Evolutionary conservation across 345 rosid genomes (phyloP), one percentile per base, ranked within the genome.

Genomic region (Theobroma cacao): DNA sequence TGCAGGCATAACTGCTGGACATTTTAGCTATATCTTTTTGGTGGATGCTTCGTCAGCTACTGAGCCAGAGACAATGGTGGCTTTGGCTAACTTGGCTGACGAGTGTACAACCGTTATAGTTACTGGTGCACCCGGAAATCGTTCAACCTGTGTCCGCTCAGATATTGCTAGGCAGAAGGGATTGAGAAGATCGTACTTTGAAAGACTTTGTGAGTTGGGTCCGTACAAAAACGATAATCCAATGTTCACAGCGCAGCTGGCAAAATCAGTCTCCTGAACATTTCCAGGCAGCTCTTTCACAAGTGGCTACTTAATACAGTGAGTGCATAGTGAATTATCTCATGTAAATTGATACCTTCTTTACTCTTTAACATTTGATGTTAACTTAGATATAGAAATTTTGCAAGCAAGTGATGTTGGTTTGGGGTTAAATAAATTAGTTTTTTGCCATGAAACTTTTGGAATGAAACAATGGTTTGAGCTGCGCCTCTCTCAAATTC

Each of bases 41-140:
- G 72, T 84, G 50, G 87, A 84, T 59, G 84, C 87, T 20, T 84
- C 87, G 0, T 76, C 74, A 3, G 83, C 81, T 10, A 82, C 79
- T 17, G 89, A 86, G 43, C 89, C 89, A 2, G 85, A 84, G 79
- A 77, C 77, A 28, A 76, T 84, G 81, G 80, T 86, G 53, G 50
- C 89, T 13, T 56, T 86, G 40, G 82, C 81, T 48, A 82, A 84
- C 68, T 76, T 86, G 20, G 84, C 81, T 9, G 33, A 38, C 52
- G 80, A 83, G 58, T 26, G 43, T 8, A 86, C 88, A 1, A 43
- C 71, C 0, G 79, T 86, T 4, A 28, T 86, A 50, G 85, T 83
- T 14, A 79, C 80, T 9, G 85, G 88, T 70, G 36, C 77, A 26
- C 76, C 78, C 4, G 48, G 62, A 11, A 70, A 77, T 48, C 18